phyloP scores from a whole-genome alignment of 805 yeast species.

The Yarrowia sp. region DNA sequence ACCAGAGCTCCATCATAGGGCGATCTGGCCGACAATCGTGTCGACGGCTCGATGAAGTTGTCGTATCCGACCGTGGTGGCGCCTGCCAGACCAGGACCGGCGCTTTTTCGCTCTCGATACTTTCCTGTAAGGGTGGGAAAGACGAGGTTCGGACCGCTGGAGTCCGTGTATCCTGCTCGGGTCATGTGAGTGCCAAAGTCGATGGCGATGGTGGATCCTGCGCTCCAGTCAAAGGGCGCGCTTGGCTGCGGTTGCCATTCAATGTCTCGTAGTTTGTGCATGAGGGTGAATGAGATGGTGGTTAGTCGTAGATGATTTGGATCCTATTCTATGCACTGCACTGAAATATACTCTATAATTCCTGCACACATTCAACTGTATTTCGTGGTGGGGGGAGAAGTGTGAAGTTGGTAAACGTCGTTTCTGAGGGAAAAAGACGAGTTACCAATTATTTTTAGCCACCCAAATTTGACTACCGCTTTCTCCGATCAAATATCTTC shows the following conservation, averaged over 20 bases:
- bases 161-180: conserved; percentile 51
- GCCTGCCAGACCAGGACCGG: conserved; percentile 51
- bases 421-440: too few relatives aligned
- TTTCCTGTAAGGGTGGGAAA: conserved; percentile 76
- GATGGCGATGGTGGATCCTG: conserved; percentile 78
- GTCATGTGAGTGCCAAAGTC: conserved; percentile 76
- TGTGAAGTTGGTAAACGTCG: too few relatives aligned
- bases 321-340: background rate
- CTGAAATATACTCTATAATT: too few relatives aligned
- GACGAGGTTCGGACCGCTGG: conserved; percentile 57
- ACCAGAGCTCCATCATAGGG: conserved; percentile 89
- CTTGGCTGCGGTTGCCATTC: conserved; percentile 53
- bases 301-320: background rate
- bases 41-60: conserved; percentile 70
- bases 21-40: conserved; percentile 70
- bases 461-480: too few relatives aligned
- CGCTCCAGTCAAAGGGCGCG: conserved; percentile 56
- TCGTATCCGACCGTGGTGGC: conserved; percentile 86
- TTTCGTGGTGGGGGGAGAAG: too few relatives aligned
- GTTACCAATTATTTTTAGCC: too few relatives aligned
- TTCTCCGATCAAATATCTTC: too few relatives aligned
- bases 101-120: conserved; percentile 78
- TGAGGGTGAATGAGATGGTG: background rate
- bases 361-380: too few relatives aligned
- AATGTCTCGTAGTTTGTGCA: conserved; percentile 31